A percentile compares a stretch with the other conserved stretches of the same genome.
These are phyloP conservation scores for Metarhizium album DNA, from an alignment of 2,329 filamentous ascomycete genomes.

Conservation along the genomic window DNA sequence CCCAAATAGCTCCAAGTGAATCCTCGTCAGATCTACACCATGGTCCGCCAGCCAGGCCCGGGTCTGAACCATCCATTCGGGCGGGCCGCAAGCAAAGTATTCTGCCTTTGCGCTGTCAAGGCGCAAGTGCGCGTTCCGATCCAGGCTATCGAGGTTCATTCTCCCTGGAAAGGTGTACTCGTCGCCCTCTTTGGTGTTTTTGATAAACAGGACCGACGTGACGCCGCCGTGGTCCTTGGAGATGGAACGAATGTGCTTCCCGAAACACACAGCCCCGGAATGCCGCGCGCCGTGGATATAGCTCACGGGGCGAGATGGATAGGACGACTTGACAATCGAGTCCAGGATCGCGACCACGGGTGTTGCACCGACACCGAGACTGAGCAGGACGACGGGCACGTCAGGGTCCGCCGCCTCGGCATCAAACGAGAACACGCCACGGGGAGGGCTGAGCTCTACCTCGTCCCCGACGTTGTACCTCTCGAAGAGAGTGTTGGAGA, in stretches of 20 bases:
- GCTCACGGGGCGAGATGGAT: conserved; percentile 35
- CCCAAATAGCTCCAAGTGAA: conserved; percentile 60
- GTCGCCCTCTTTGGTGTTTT: conserved; percentile 32
- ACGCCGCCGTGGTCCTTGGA: conserved; percentile 24
- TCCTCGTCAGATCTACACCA: conserved; percentile 47
- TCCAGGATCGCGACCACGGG: conserved; percentile 57
- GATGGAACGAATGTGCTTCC: conserved; percentile 36
- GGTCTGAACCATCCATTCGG: conserved; percentile 55
- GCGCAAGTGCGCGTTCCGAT: conserved; percentile 42
- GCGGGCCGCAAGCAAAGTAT: conserved; percentile 65
- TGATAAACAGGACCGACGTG: conserved; percentile 44
- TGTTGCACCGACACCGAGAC: conserved; percentile 58
- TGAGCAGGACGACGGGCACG: conserved; percentile 52
- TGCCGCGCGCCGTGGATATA: conserved; percentile 53
- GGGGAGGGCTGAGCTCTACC: conserved; percentile 44
- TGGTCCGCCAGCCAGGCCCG: conserved; percentile 38
- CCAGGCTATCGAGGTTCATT: conserved; percentile 46
- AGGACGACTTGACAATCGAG: conserved; percentile 27
- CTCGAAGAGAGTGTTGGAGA: conserved; percentile 44
- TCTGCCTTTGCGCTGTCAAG: conserved; percentile 41
- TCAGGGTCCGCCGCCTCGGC: conserved; percentile 28
- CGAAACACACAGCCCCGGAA: conserved; percentile 43
- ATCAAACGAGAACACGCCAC: conserved; percentile 52
- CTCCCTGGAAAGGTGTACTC: conserved; percentile 51
- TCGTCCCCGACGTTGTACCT: conserved; percentile 37